phyloP scores from a whole-genome alignment of 2,329 filamentous ascomycete species.

The Xylaria sp. region DNA sequence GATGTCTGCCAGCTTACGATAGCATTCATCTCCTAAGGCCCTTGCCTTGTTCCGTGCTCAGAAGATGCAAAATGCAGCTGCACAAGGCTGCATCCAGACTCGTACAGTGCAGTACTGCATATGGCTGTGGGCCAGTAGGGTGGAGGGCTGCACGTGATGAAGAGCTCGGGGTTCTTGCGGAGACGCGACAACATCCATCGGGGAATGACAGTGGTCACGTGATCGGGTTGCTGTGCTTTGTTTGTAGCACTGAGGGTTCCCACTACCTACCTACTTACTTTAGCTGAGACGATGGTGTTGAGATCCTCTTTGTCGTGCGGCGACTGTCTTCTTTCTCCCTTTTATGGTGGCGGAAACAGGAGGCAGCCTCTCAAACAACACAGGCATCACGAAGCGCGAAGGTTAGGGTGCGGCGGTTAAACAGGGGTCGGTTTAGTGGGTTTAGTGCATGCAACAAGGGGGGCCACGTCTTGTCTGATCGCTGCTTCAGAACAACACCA shows the following conservation, averaged over 20 bases:
- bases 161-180: slow-evolving; percentile 13
- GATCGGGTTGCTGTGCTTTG: neutral
- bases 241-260: neutral
- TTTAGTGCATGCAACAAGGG: slow-evolving; percentile 30
- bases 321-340: slow-evolving; percentile 3
- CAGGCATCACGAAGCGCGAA: slow-evolving; percentile 28
- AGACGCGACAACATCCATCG: neutral
- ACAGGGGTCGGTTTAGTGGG: slow-evolving; percentile 23
- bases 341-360: neutral
- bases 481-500: slow-evolving; percentile 36
- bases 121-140: neutral
- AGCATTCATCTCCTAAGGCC: neutral
- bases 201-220: slow-evolving; percentile 7
- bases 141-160: neutral
- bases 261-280: too few relatives aligned
- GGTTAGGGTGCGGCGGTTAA: slow-evolving; percentile 23
- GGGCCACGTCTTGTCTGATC: slow-evolving; percentile 35
- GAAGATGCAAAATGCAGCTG: slow-evolving; percentile 15
- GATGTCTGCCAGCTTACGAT: slow-evolving; percentile 5
- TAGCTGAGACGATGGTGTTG: neutral
- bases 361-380: slow-evolving; percentile 15
- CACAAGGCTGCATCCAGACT: slow-evolving; percentile 15
- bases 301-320: slow-evolving; percentile 2
- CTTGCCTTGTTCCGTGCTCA: neutral
- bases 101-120: neutral